phyloP scores from a whole-genome alignment of 1,284 basidiomycete genomes.

The Trametes pubescens region DNA sequence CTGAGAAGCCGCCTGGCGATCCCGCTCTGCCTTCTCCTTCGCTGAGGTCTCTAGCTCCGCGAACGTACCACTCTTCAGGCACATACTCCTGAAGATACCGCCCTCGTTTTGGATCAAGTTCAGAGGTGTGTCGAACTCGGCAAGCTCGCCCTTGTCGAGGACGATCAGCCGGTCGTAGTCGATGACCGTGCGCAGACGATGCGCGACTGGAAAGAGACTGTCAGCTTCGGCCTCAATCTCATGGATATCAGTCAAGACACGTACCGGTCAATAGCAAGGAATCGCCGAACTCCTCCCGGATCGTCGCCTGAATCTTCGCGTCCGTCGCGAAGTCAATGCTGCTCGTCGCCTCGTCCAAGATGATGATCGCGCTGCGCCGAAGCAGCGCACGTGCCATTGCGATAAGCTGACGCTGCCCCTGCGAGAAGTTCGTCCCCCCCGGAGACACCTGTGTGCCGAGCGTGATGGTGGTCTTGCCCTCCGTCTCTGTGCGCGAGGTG shows the following conservation, averaged over 20 bases:
- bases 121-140: slow-evolving; percentile 86
- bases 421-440: slow-evolving; percentile 86
- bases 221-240: neutral
- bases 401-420: slow-evolving; percentile 86
- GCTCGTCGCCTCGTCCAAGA: slow-evolving; percentile 86
- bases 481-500: slow-evolving; percentile 53
- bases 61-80: slow-evolving; percentile 83
- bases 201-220: slow-evolving; percentile 56
- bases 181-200: slow-evolving; percentile 76
- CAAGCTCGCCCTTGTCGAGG: slow-evolving; percentile 81
- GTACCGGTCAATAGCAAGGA: slow-evolving; percentile 55
- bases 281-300: slow-evolving; percentile 79
- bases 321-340: slow-evolving; percentile 82
- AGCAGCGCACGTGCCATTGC: slow-evolving; percentile 84
- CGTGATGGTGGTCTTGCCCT: slow-evolving; percentile 60
- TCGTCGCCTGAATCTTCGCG: slow-evolving; percentile 81
- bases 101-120: slow-evolving; percentile 77
- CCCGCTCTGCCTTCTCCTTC: slow-evolving; percentile 48
- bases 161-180: slow-evolving; percentile 87
- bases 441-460: slow-evolving; percentile 80
- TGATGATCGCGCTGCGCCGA: slow-evolving; percentile 77
- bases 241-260: neutral
- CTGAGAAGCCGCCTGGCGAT: slow-evolving; percentile 15
- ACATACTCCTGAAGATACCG: slow-evolving; percentile 83
- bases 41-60: slow-evolving; percentile 72